Evolutionary conservation across 108 stramenopile species (phyloP).

Genomic region (Nitzschia sp.): DNA sequence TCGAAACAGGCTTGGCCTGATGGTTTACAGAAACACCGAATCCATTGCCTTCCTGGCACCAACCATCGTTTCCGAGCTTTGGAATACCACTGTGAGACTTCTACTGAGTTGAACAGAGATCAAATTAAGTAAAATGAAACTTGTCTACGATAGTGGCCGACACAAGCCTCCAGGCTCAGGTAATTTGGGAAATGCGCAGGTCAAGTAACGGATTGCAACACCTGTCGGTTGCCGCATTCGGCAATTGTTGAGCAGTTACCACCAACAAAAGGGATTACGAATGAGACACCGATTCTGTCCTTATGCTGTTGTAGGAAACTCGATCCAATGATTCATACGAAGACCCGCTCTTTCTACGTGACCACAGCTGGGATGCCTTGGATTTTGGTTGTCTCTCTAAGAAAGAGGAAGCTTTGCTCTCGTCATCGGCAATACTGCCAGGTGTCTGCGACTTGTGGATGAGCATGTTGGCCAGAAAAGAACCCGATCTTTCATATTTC

Average conservation of each 20-base stretch:
- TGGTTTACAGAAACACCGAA: conserved; percentile 33
- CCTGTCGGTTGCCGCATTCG: no score
- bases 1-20: conserved; percentile 13
- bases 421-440: no score
- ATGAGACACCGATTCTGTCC: background rate
- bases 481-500: conserved; percentile 11
- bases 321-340: background rate
- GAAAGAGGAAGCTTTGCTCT: no score
- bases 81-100: conserved; percentile 15
- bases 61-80: conserved; percentile 84
- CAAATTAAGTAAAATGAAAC: no score
- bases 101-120: background rate
- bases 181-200: no score
- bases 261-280: no score
- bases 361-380: background rate
- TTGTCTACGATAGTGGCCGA: no score
- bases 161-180: no score
- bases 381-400: no score
- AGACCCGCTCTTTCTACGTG: background rate
- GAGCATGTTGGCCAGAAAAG: conserved; percentile 18
- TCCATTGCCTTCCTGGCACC: conserved; percentile 74
- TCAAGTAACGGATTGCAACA: no score
- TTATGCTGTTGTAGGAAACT: background rate
- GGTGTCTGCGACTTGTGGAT: background rate
- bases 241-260: no score